Evolutionary conservation across 305 asterid species (phyloP), one percentile per base, ranked within the genome.

Genomic region (Solanum aculeatissimum): DNA sequence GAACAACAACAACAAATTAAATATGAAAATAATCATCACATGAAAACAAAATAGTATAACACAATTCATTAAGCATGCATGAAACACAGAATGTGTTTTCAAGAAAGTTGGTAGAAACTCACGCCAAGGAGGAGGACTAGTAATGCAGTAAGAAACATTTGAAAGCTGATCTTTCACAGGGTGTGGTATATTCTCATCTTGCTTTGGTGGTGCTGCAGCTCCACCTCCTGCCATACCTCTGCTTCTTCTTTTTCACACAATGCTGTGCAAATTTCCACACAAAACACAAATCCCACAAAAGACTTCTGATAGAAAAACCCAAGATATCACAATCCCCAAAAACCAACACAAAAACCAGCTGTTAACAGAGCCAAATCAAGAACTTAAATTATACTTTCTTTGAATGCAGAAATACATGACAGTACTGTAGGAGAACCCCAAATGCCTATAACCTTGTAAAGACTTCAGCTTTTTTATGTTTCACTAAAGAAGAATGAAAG

Each of bases 101-200:
- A 51, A 78, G 82, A 58, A 66, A 70, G 75, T 11, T 6, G 63
- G 15, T 13, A 85, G 53, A 69, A 35, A 89, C 95, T 90, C 19
- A 95, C 98, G 98, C 98, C 98, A 95, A 1, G 98, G 98, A 65
- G 98, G 98, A 2, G 98, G 97, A 86, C 98, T 95, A 16, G 96
- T 88, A 62, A 95, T 93, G 93, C 98, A 95, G 87, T 91, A 95
- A 80, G 97, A 92, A 86, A 94, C 94, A 81, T 95, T 92, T 8
- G 96, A 92, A 57, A 93, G 89, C 82, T 93, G 98, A 88, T 95
- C 98, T 89, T 89, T 93, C 80, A 92, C 97, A 62, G 97, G 97
- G 79, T 93, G 98, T 63, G 98, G 96, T 15, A 72, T 57, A 45
- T 91, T 84, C 80, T 93, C 97, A 38, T 94, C 98, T 84, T 92